A percentile compares a stretch with the other conserved stretches of the same genome.
phyloP scores from a whole-genome alignment of 2,329 filamentous ascomycete genomes.

The Ceratocystis ficicola region DNA sequence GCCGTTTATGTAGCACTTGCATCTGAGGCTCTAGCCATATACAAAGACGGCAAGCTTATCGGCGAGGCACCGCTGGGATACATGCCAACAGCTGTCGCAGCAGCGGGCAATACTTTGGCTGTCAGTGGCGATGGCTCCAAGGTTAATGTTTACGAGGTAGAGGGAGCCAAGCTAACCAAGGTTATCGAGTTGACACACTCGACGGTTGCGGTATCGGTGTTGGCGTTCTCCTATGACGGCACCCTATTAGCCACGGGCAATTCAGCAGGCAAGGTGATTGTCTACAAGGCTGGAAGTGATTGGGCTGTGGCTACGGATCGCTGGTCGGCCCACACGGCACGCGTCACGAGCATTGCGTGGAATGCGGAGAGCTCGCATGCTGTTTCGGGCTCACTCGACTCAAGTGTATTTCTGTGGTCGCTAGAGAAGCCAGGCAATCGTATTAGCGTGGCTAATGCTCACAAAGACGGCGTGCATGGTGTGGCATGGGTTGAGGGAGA shows the following conservation, averaged over 20 bases:
- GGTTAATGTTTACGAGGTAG: constrained; percentile 54
- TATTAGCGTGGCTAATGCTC: constrained; percentile 73
- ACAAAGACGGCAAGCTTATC: constrained; percentile 49
- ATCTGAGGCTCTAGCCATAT: constrained; percentile 38
- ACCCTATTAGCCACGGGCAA: constrained; percentile 70
- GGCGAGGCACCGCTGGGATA: constrained; percentile 48
- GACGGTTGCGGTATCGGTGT: constrained; percentile 58
- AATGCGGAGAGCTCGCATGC: constrained; percentile 64
- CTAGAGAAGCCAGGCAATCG: constrained; percentile 69
- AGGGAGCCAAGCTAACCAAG: constrained; percentile 44
- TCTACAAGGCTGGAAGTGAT: constrained; percentile 42
- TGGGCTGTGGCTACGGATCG: constrained; percentile 66
- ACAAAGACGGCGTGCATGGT: constrained; percentile 90
- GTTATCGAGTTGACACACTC: constrained; percentile 52
- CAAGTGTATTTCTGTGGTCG: constrained; percentile 88
- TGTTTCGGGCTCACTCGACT: constrained; percentile 77
- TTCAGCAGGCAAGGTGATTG: constrained; percentile 73
- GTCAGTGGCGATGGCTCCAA: constrained; percentile 63
- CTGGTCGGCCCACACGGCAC: constrained; percentile 50
- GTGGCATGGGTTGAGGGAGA: constrained; percentile 64
- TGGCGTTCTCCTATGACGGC: constrained; percentile 76
- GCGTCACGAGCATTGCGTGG: constrained; percentile 56
- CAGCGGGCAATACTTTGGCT: constrained; percentile 54
- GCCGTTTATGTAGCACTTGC: constrained; percentile 49
- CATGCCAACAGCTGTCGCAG: constrained; percentile 59